These are phyloP conservation scores for Boletales sp. DNA, from an alignment of 768 basidiomycete species.

Conservation along the genomic window DNA sequence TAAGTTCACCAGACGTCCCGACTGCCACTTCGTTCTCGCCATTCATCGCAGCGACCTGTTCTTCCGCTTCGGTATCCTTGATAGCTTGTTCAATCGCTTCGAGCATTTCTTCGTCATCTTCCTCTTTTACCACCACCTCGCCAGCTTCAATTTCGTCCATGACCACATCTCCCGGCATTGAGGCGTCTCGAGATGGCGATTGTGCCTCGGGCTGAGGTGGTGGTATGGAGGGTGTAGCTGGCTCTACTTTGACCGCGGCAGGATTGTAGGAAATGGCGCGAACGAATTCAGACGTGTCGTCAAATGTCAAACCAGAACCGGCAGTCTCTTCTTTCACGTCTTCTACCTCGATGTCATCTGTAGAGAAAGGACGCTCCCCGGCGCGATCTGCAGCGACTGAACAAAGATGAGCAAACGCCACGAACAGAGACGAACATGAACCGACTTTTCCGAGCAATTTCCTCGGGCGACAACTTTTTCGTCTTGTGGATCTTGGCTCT, in stretches of 20 bases:
- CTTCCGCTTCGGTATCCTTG: slow-evolving; percentile 58
- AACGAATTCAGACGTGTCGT: slow-evolving; percentile 97
- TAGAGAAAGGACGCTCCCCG: slow-evolving; percentile 44
- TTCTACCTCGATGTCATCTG: slow-evolving; percentile 45
- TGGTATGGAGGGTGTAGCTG: slow-evolving; percentile 31
- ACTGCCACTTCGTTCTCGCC: slow-evolving; percentile 32
- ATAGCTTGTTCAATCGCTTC: slow-evolving; percentile 72
- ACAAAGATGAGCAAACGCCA: background rate
- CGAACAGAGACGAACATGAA: slow-evolving; percentile 8
- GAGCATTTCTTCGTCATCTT: slow-evolving; percentile 76
- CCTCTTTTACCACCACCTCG: slow-evolving; percentile 75
- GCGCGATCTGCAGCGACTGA: slow-evolving; percentile 64
- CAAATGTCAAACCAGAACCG: slow-evolving; percentile 69
- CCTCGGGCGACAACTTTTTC: slow-evolving; percentile 77
- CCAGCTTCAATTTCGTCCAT: slow-evolving; percentile 80
- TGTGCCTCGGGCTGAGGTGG: slow-evolving; percentile 29
- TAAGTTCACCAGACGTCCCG: slow-evolving; percentile 76
- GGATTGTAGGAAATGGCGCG: slow-evolving; percentile 75
- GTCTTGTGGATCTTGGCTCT: slow-evolving; percentile 75
- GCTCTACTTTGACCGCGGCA: slow-evolving; percentile 48
- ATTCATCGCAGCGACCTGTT: slow-evolving; percentile 34
- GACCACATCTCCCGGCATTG: slow-evolving; percentile 59
- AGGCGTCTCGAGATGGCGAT: slow-evolving; percentile 50
- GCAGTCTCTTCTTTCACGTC: slow-evolving; percentile 40
- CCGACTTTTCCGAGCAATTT: slow-evolving; percentile 74